phyloP scores from a whole-genome alignment of 2,329 filamentous ascomycete species.

The Alternaria metachromatica region DNA sequence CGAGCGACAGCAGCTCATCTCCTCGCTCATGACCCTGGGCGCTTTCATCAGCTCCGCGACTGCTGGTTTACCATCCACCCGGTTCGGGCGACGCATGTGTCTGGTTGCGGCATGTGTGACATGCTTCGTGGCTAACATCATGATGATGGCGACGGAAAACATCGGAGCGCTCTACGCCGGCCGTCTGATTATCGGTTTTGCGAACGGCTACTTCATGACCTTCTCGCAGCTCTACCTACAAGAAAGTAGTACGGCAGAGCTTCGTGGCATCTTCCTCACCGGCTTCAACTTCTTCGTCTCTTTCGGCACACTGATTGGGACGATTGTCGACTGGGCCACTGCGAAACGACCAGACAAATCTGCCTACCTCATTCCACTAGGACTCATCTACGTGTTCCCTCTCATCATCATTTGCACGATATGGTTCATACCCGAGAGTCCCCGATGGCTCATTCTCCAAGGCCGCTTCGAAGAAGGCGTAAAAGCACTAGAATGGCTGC shows the following conservation, averaged over 20 bases:
- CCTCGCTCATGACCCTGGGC: slow-evolving; percentile 56
- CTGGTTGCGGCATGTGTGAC: slow-evolving; percentile 58
- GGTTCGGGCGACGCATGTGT: slow-evolving; percentile 54
- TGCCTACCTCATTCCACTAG: slow-evolving; percentile 57
- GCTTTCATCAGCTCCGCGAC: slow-evolving; percentile 53
- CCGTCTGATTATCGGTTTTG: slow-evolving; percentile 62
- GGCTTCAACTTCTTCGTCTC: slow-evolving; percentile 59
- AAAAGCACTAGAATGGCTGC: slow-evolving; percentile 50
- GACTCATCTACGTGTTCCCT: slow-evolving; percentile 60
- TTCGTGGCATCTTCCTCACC: slow-evolving; percentile 57
- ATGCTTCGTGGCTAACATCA: slow-evolving; percentile 59
- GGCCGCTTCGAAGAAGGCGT: slow-evolving; percentile 38
- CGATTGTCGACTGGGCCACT: slow-evolving; percentile 60
- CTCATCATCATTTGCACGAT: slow-evolving; percentile 51
- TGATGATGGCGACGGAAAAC: slow-evolving; percentile 64
- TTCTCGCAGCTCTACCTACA: slow-evolving; percentile 61
- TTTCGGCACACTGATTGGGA: slow-evolving; percentile 54
- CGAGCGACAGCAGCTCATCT: slow-evolving; percentile 54
- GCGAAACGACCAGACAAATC: slow-evolving; percentile 42
- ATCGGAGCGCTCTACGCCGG: slow-evolving; percentile 64
- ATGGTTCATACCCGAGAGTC: slow-evolving; percentile 41
- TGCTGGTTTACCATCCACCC: slow-evolving; percentile 50
- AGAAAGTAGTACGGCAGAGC: slow-evolving; percentile 59
- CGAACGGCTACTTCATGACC: slow-evolving; percentile 65
- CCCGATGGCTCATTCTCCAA: slow-evolving; percentile 43